Conservation (phyloP, 805 yeast species). For the Teunomyces barrocoloradensis region DNA sequence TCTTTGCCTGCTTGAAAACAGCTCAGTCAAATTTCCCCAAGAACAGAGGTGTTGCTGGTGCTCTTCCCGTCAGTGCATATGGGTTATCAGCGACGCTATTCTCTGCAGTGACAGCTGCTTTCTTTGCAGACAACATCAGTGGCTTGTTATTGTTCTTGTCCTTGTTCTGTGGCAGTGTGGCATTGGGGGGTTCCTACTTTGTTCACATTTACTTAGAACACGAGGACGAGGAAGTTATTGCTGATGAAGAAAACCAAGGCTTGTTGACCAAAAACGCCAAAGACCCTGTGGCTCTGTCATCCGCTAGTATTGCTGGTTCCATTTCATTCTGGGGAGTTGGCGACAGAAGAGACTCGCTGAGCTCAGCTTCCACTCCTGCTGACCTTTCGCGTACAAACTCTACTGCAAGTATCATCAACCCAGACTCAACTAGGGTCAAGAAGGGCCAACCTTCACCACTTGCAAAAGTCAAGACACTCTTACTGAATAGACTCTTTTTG, state of each 20-base stretch:
- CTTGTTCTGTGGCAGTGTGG: slow-evolving; percentile 46
- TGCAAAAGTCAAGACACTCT: slow-evolving; percentile 17
- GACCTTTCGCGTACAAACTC: slow-evolving; percentile 1
- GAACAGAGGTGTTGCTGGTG: slow-evolving; percentile 68
- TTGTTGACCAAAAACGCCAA: slow-evolving; percentile 1
- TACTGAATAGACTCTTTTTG: slow-evolving; percentile 37
- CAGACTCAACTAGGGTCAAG: background rate
- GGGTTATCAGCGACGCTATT: slow-evolving; percentile 71
- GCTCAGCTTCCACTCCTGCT: slow-evolving; percentile 13
- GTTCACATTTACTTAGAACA: slow-evolving; percentile 36
- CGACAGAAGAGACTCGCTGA: slow-evolving; percentile 17
- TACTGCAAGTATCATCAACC: background rate
- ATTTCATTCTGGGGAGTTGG: slow-evolving; percentile 43
- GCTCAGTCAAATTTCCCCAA: slow-evolving; percentile 66
- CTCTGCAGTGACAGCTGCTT: slow-evolving; percentile 53
- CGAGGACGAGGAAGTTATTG: slow-evolving; percentile 13
- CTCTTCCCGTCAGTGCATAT: slow-evolving; percentile 64
- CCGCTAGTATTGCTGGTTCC: slow-evolving; percentile 18
- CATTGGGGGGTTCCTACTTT: slow-evolving; percentile 46
- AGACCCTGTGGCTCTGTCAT: background rate
- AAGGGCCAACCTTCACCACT: slow-evolving; percentile 6
- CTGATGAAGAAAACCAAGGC: slow-evolving; percentile 5
- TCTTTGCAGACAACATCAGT: slow-evolving; percentile 52
- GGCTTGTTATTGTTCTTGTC: slow-evolving; percentile 57
- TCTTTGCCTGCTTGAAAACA: slow-evolving; percentile 55